phyloP scores from a whole-genome alignment of 2,329 filamentous ascomycete genomes.

The Juglanconis juglandina region DNA sequence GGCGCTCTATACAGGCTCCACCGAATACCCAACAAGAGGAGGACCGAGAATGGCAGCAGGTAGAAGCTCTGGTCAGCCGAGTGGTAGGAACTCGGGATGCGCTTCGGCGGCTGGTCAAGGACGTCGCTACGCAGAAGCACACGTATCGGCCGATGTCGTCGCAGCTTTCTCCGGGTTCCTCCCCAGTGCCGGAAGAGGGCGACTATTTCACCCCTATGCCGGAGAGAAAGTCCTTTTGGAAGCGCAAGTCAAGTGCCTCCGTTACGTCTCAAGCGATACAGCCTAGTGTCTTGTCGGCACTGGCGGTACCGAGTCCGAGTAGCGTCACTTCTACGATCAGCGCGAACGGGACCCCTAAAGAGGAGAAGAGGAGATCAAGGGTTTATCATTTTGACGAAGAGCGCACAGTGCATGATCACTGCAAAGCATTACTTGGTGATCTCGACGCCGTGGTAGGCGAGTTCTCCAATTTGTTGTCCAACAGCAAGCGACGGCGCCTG shows the following conservation, averaged over 20 bases:
- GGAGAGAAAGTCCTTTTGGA: conserved; percentile 83
- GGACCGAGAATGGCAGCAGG: conserved; percentile 80
- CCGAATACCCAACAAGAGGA: conserved; percentile 50
- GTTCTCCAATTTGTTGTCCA: conserved; percentile 72
- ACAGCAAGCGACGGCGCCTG: conserved; percentile 73
- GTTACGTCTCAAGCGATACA: conserved; percentile 40
- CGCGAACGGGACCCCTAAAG: conserved; percentile 19
- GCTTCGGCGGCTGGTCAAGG: conserved; percentile 78
- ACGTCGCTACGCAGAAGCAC: conserved; percentile 67
- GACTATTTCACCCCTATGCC: conserved; percentile 49
- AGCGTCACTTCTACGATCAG: conserved; percentile 27
- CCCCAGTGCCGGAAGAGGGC: conserved; percentile 42
- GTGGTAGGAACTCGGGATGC: conserved; percentile 87
- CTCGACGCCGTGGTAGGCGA: conserved; percentile 80
- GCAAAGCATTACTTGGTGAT: conserved; percentile 77
- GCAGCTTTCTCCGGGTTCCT: conserved; percentile 39
- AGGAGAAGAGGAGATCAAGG: conserved; percentile 35
- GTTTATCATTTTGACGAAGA: conserved; percentile 46
- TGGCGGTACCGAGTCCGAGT: conserved; percentile 40
- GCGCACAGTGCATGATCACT: conserved; percentile 73
- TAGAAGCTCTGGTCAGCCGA: conserved; percentile 80
- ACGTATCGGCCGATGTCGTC: conserved; percentile 33
- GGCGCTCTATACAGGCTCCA: conserved; percentile 25
- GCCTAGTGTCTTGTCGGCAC: conserved; percentile 34
- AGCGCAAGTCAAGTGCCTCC: conserved; percentile 69